Base-by-base conservation (phyloP, 129 eudicot genomes). In the Artemisia tridentata region DNA sequence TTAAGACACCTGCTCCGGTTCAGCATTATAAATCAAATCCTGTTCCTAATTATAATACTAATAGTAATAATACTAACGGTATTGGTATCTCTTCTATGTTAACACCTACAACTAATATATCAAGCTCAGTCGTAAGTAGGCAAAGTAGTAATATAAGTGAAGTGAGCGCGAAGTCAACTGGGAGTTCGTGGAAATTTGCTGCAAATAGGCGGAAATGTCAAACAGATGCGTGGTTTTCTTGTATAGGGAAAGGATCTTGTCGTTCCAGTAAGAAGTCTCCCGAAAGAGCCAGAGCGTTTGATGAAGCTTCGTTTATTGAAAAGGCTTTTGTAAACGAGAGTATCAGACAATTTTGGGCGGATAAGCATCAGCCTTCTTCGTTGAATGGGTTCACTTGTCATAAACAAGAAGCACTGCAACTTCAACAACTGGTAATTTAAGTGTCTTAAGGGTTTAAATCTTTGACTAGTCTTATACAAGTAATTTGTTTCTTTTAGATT, bases 271-370 rank as follows among this genome's bases (percentile, higher is more conserved):
- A 76, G 41, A 86, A 76, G 65, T 85, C 91, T 17, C 85, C 93
- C 2, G 85, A 86, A 65, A 87, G 76, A 70, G 77, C 58, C 27
- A 77, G 93, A 78, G 83, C 85, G 0, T 78, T 86, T 66, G 90
- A 86, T 51, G 96, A 90, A 77, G 90, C 93, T 72, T 82, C 90
- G 0, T 84, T 90, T 67, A 90, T 90, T 66, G 86, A 81, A 72
- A 90, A 83, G 71, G 96, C 96, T 38, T 78, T 78, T 72, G 96
- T 90, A 31, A 85, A 84, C 50, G 93, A 90, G 72, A 90, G 72
- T 78, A 54, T 90, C 49, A 79, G 96, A 73, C 84, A 76, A 63
- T 82, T 90, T 38, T 90, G 96, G 96, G 91, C 91, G 11, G 96
- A 90, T 77, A 90, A 86, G 52, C 69, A 90, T 82, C 93, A 75